Conservation (phyloP, 2,329 filamentous ascomycete genomes). For the Diaporthe ilicicola region DNA sequence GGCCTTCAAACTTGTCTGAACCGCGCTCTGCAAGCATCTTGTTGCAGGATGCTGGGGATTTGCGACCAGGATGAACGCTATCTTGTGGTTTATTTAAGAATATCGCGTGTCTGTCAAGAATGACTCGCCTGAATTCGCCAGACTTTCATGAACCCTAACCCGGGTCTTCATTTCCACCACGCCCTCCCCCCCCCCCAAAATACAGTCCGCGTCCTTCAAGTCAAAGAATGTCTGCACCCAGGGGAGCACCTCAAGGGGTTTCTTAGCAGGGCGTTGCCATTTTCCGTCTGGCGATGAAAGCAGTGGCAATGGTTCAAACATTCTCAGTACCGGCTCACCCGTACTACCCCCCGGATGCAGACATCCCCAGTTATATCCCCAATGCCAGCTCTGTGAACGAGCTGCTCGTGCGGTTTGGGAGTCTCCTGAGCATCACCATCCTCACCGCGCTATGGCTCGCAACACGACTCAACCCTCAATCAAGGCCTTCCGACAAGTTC, state of each 20-base stretch:
- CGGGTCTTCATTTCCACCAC: not conserved
- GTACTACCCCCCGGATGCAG: conserved; percentile 56
- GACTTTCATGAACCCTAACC: not conserved
- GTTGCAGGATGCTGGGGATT: too few species aligned
- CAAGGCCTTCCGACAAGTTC: conserved; percentile 51
- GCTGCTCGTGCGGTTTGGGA: conserved; percentile 49
- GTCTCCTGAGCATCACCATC: conserved; percentile 48
- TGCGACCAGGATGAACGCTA: too few species aligned
- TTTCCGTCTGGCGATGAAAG: accelerated
- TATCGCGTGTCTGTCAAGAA: too few species aligned
- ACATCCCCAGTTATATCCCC: conserved; percentile 54
- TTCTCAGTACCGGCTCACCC: conserved; percentile 48
- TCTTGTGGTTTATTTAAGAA: too few species aligned
- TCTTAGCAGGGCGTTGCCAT: not conserved
- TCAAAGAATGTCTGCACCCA: not conserved
- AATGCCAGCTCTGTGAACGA: conserved; percentile 52
- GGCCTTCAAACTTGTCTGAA: too few species aligned
- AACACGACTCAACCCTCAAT: conserved; percentile 40
- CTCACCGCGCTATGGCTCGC: conserved; percentile 43
- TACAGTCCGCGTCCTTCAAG: not conserved
- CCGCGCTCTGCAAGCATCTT: too few species aligned
- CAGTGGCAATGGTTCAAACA: conserved; percentile 21
- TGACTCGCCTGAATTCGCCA: not conserved
- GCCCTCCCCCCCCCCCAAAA: not conserved
- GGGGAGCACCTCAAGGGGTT: accelerated